Evolutionary conservation across 176 grass and related monocot species (phyloP).

Genomic region (Phyllostachys edulis): DNA sequence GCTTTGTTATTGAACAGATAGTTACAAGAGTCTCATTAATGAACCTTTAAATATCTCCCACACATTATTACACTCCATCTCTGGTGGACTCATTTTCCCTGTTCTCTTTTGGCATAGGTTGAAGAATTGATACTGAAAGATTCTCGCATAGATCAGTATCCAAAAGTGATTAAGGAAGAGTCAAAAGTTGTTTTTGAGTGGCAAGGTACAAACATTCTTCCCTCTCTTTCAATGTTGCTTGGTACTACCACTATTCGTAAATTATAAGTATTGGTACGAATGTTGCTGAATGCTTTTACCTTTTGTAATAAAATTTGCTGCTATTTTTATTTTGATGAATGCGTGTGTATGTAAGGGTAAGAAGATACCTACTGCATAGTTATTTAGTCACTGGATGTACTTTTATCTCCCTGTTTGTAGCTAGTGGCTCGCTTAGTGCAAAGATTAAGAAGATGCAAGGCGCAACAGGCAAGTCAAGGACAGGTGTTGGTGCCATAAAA

Average conservation of each 20-base stretch:
- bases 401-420: constrained; percentile 29
- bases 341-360: background rate
- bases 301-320: background rate
- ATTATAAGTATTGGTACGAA: background rate
- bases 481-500: background rate
- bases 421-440: constrained; percentile 54
- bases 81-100: background rate
- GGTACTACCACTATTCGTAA: background rate
- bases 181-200: constrained; percentile 81
- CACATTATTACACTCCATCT: background rate
- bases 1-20: constrained; percentile 1
- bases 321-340: background rate
- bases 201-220: constrained; percentile 65
- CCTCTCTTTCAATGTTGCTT: background rate
- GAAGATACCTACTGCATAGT: background rate
- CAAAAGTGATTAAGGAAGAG: constrained; percentile 90
- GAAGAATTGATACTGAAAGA: constrained; percentile 87
- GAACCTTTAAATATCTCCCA: background rate
- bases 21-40: background rate
- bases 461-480: constrained; percentile 34
- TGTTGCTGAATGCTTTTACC: background rate
- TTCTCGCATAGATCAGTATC: constrained; percentile 90
- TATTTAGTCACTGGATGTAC: background rate
- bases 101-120: constrained; percentile 50
- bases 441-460: constrained; percentile 52